A percentile compares a stretch with the other conserved stretches of the same genome.
phyloP scores from a whole-genome alignment of 1,139 yeast genomes.

The Zygosaccharomyces sapae region DNA sequence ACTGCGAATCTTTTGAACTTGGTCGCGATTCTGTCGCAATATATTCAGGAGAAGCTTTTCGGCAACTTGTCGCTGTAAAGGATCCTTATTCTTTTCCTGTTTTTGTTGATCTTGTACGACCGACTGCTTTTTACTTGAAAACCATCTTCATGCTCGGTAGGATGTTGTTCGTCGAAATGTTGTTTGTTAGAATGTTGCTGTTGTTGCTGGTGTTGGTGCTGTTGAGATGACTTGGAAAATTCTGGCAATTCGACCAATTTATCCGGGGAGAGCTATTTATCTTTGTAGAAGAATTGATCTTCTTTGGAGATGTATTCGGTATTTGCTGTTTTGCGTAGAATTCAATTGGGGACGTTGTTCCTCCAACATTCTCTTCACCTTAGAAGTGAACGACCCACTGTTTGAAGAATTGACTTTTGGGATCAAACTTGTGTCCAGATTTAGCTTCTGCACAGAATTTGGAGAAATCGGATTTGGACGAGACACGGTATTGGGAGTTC shows the following conservation, averaged over 20 bases:
- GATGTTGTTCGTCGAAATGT: no score
- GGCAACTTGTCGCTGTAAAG: not conserved
- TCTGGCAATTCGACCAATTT: no score
- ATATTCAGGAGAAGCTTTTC: no score
- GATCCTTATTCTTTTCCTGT: not conserved
- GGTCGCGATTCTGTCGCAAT: not conserved
- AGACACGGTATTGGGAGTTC: not conserved
- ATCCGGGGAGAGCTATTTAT: no score
- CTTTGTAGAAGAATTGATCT: no score
- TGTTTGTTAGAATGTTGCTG: no score
- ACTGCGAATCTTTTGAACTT: not conserved
- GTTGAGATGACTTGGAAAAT: no score
- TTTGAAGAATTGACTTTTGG: not conserved
- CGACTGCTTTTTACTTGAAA: no score
- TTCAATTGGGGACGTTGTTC: conserved; percentile 1
- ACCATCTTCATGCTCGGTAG: no score
- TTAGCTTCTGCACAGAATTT: not conserved
- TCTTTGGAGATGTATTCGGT: no score
- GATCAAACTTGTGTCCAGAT: not conserved
- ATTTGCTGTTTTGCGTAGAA: not conserved
- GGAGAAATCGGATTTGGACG: not conserved
- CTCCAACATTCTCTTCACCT: conserved; percentile 1
- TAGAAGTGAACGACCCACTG: not conserved
- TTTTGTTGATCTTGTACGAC: not conserved
- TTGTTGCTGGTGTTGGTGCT: no score